A percentile compares a stretch with the other conserved stretches of the same genome.
phyloP scores from a whole-genome alignment of 306 rosid genomes.

The Geum urbanum region DNA sequence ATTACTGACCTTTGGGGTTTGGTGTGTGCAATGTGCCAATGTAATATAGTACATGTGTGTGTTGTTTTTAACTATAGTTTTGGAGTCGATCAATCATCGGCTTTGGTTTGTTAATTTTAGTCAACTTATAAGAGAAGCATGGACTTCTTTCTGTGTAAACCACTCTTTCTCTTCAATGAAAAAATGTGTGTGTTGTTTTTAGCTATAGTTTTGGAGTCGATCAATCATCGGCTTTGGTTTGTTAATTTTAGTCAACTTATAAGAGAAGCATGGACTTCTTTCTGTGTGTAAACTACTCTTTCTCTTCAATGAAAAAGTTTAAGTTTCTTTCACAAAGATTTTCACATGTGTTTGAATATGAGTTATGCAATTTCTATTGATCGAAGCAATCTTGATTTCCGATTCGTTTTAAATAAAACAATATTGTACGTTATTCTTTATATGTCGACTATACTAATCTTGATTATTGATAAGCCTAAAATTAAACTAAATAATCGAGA shows the following conservation, averaged over 20 bases:
- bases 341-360: too few species aligned
- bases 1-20: constrained; percentile 51
- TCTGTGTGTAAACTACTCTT: constrained; percentile 28
- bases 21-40: constrained; percentile 57
- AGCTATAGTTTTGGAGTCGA: constrained; percentile 32
- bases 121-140: constrained; percentile 34
- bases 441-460: too few species aligned
- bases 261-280: constrained; percentile 36
- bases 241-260: constrained; percentile 27
- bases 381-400: too few species aligned
- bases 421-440: too few species aligned
- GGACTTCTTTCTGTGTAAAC: constrained; percentile 33
- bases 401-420: too few species aligned
- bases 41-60: constrained; percentile 40
- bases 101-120: constrained; percentile 32
- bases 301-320: not conserved
- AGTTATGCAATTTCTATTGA: too few species aligned
- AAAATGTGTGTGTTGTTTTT: constrained; percentile 29
- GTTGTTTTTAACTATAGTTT: constrained; percentile 27
- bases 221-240: constrained; percentile 34
- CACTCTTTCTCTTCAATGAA: constrained; percentile 5
- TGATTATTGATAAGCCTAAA: too few species aligned
- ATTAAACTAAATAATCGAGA: too few species aligned
- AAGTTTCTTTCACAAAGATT: too few species aligned
- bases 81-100: constrained; percentile 33